Evolutionary conservation across 163 green algal genomes (phyloP).

Genomic region (Scenedesmus sp.): DNA sequence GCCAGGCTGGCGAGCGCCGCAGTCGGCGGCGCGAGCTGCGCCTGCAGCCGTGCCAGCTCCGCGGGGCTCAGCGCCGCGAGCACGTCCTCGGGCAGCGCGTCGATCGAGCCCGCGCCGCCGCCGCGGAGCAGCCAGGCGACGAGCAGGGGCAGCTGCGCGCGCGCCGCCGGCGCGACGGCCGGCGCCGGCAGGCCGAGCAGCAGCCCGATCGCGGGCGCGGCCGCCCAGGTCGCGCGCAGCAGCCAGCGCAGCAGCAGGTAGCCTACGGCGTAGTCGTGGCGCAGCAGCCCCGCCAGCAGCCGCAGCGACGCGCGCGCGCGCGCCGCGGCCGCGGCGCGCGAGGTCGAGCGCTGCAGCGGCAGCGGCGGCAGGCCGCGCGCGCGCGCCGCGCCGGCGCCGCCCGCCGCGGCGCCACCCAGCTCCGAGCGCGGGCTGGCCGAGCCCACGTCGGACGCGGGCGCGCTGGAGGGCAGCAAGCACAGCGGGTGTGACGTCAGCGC

Average conservation of each 20-base stretch:
- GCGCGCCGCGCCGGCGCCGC: no score
- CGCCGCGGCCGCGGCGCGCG: neutral
- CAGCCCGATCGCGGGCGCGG: slow-evolving; percentile 18
- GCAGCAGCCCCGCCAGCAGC: slow-evolving; percentile 33
- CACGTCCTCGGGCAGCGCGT: no score
- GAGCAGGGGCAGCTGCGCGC: no score
- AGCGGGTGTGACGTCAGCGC: no score
- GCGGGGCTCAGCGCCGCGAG: neutral
- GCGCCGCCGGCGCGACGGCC: neutral
- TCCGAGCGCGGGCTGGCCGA: no score
- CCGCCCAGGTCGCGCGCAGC: slow-evolving; percentile 28
- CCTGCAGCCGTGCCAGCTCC: slow-evolving; percentile 3
- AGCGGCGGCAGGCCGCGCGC: no score
- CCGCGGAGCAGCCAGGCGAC: slow-evolving; percentile 24
- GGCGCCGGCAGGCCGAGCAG: slow-evolving; percentile 35
- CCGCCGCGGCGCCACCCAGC: no score
- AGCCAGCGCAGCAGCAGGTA: slow-evolving; percentile 8
- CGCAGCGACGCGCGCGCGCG: slow-evolving; percentile 2
- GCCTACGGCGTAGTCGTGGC: slow-evolving; percentile 32
- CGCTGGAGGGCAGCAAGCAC: no score
- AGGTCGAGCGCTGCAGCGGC: no score
- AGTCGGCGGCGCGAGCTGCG: slow-evolving; percentile 17
- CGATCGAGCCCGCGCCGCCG: no score
- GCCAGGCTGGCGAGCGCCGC: slow-evolving; percentile 21
- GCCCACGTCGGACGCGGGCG: no score